Percentiles rank a stretch among this genome's conserved stretches.
Evolutionary conservation across 352 stramenopile genomes (phyloP).

Genomic region (Sclerospora graminicola): DNA sequence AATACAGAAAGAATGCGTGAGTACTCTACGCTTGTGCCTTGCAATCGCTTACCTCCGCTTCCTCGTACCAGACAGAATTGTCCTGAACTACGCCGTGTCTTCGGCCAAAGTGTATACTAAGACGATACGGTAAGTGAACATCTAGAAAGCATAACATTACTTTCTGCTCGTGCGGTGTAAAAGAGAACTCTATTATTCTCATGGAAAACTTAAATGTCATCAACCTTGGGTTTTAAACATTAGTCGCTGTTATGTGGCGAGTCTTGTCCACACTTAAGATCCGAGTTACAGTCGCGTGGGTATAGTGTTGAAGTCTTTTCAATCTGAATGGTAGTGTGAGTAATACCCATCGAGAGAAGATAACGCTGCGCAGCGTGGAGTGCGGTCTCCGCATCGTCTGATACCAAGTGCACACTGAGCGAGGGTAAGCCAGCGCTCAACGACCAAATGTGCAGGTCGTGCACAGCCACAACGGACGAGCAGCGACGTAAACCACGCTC

Average conservation of each 20-base stretch:
- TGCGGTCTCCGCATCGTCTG: slow-evolving; percentile 48
- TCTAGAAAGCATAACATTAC: too few relatives aligned
- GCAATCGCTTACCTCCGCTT: too few relatives aligned
- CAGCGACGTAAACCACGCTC: slow-evolving; percentile 68
- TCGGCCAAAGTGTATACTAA: too few relatives aligned
- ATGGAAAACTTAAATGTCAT: too few relatives aligned
- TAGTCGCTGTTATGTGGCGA: slow-evolving; percentile 26
- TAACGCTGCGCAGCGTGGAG: slow-evolving; percentile 63
- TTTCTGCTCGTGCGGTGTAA: too few relatives aligned
- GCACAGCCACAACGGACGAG: slow-evolving; percentile 85
- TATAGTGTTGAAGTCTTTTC: slow-evolving; percentile 63
- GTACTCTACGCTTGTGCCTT: too few relatives aligned
- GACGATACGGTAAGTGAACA: too few relatives aligned
- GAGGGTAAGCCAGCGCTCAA: slow-evolving; percentile 86
- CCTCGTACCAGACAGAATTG: too few relatives aligned
- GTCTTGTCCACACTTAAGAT: slow-evolving; percentile 70
- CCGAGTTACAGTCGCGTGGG: slow-evolving; percentile 52
- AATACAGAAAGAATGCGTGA: too few relatives aligned
- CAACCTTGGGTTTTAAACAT: not conserved
- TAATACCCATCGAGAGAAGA: slow-evolving; percentile 69
- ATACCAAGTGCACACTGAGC: slow-evolving; percentile 90
- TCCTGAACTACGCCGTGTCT: too few relatives aligned
- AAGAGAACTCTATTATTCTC: too few relatives aligned
- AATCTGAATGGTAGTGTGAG: slow-evolving; percentile 85
- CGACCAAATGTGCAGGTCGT: slow-evolving; percentile 98